Evolutionary conservation across 257 asterid genomes (phyloP).

Genomic region (Penstemon davidsonii): DNA sequence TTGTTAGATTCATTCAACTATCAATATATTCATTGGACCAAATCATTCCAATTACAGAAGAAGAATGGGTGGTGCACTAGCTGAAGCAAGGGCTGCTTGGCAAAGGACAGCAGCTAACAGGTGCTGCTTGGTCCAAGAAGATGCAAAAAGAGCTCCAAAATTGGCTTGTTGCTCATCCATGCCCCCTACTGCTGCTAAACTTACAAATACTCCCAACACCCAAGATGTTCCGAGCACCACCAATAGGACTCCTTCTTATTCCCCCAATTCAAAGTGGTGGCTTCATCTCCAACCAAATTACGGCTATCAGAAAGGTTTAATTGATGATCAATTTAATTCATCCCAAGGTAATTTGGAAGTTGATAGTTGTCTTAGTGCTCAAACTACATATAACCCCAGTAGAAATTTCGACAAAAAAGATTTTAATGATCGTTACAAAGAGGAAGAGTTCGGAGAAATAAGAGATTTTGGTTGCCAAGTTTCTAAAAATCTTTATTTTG

Average conservation of each 20-base stretch:
- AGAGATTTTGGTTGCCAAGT: constrained; percentile 34
- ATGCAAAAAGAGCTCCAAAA: constrained; percentile 91
- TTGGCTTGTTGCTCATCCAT: constrained; percentile 72
- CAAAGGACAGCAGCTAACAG: constrained; percentile 66
- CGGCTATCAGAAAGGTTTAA: constrained; percentile 40
- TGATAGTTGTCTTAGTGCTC: constrained; percentile 22
- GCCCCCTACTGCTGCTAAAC: constrained; percentile 42
- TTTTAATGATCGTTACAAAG: constrained; percentile 17
- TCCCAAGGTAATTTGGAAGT: constrained; percentile 34
- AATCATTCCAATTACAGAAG: constrained; percentile 2
- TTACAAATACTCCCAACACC: constrained; percentile 31
- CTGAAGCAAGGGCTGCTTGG: constrained; percentile 88
- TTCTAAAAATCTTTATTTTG: constrained; percentile 43
- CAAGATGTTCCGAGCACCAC: constrained; percentile 40
- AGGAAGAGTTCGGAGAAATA: constrained; percentile 29
- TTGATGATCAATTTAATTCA: constrained; percentile 35
- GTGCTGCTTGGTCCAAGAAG: constrained; percentile 87
- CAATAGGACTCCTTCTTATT: constrained; percentile 35
- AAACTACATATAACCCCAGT: constrained; percentile 26
- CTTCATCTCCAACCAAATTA: constrained; percentile 58
- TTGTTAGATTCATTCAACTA: not conserved
- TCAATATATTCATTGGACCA: not conserved
- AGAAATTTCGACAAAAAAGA: constrained; percentile 32
- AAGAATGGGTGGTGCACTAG: constrained; percentile 52
- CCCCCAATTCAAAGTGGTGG: constrained; percentile 89